Conservation (phyloP, 2,329 filamentous ascomycete species). For the Epichloe elymi region DNA sequence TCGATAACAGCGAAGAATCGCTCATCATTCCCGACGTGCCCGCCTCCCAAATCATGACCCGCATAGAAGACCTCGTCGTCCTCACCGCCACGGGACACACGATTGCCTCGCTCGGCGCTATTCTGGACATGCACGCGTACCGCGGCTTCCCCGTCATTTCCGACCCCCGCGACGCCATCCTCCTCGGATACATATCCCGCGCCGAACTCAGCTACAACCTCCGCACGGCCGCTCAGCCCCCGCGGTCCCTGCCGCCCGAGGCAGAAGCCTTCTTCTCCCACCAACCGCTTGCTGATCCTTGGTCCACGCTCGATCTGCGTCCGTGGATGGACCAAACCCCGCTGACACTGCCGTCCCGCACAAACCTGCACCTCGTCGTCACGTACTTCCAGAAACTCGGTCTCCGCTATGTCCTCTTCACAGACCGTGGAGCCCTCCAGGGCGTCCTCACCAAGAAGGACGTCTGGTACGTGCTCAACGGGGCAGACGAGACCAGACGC, state of each 20-base stretch:
- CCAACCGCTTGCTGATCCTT: conserved; percentile 66
- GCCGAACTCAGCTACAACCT: conserved; percentile 76
- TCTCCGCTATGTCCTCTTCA: conserved; percentile 78
- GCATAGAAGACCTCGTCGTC: conserved; percentile 77
- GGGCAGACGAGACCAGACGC: conserved; percentile 48
- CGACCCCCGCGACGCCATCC: conserved; percentile 60
- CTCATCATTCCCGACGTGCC: conserved; percentile 67
- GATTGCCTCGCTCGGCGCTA: conserved; percentile 55
- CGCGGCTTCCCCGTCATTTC: conserved; percentile 87
- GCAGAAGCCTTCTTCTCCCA: conserved; percentile 78
- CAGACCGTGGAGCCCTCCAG: conserved; percentile 66
- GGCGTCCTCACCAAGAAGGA: conserved; percentile 95
- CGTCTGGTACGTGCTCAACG: conserved; percentile 84
- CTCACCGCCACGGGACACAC: conserved; percentile 83
- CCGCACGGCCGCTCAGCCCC: conserved; percentile 39
- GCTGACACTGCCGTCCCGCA: conserved; percentile 69
- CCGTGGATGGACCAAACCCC: conserved; percentile 99
- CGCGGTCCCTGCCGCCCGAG: conserved; percentile 49
- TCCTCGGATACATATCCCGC: conserved; percentile 88
- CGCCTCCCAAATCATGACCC: conserved; percentile 82
- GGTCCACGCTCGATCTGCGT: conserved; percentile 68
- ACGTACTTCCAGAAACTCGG: conserved; percentile 93
- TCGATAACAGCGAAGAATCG: conserved; percentile 76
- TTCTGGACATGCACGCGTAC: conserved; percentile 64
- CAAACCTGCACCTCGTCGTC: conserved; percentile 71